phyloP scores from a whole-genome alignment of 306 rosid species.

The Dryas drummondii region DNA sequence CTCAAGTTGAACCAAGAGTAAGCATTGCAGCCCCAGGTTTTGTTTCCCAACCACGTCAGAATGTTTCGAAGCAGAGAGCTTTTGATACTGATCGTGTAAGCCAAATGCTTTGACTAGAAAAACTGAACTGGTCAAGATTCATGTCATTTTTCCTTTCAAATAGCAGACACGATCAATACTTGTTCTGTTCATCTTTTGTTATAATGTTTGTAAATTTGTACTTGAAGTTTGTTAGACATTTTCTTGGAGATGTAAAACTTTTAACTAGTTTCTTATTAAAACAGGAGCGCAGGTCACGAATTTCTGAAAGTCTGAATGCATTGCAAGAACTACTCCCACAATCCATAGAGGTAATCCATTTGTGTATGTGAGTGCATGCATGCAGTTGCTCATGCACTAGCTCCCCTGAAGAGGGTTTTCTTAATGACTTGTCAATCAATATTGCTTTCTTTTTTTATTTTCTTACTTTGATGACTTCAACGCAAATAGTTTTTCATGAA shows the following conservation, averaged over 20 bases:
- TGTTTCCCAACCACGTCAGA: conserved; percentile 36
- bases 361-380: neutral
- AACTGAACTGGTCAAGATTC: conserved; percentile 1
- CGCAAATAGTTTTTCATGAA: neutral
- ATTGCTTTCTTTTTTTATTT: neutral
- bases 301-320: conserved; percentile 59
- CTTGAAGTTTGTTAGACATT: neutral
- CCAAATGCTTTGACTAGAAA: conserved; percentile 13
- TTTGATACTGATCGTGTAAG: conserved; percentile 64
- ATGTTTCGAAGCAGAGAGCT: conserved; percentile 39
- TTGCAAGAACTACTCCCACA: conserved; percentile 72
- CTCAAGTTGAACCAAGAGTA: conserved; percentile 38
- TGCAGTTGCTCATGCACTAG: neutral
- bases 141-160: conserved; percentile 5
- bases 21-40: conserved; percentile 35
- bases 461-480: neutral
- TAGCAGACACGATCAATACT: conserved; percentile 11
- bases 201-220: conserved; percentile 7
- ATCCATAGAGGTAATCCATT: conserved; percentile 54
- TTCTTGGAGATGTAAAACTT: conserved; percentile 8
- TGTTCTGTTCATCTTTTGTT: conserved; percentile 9
- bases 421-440: conserved; percentile 4
- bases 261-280: conserved; percentile 14
- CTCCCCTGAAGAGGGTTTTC: conserved; percentile 4
- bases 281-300: conserved; percentile 70